Conservation (phyloP, 495 filamentous ascomycete species). For the Daldinia bambusicola region DNA sequence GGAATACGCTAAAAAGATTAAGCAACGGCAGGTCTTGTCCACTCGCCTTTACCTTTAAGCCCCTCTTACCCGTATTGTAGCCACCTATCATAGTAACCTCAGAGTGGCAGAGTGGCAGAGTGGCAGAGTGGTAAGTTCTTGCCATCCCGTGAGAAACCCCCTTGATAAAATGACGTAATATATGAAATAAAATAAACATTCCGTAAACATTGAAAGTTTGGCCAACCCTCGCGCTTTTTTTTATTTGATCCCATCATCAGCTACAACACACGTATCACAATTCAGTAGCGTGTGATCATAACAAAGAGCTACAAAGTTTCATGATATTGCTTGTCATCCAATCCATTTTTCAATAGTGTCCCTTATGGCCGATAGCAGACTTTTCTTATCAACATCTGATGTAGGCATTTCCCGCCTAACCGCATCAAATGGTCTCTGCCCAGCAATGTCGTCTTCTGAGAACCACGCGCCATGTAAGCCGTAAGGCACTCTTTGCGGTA, state of each 20-base stretch:
- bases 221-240: constrained; percentile 2
- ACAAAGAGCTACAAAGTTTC: background rate
- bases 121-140: background rate
- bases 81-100: background rate
- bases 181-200: too few species aligned
- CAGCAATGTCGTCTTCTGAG: constrained; percentile 61
- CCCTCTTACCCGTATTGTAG: background rate
- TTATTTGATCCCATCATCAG: background rate
- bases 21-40: background rate
- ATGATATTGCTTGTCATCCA: constrained; percentile 28
- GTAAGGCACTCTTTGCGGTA: constrained; percentile 74
- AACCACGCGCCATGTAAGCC: constrained; percentile 76
- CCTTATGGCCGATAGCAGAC: constrained; percentile 32
- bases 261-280: background rate
- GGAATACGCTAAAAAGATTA: constrained; percentile 25
- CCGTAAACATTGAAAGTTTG: background rate
- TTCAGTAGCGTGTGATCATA: background rate
- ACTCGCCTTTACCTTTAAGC: background rate
- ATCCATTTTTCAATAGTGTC: constrained; percentile 33
- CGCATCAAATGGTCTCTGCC: constrained; percentile 48
- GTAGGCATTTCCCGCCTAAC: constrained; percentile 32
- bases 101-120: background rate
- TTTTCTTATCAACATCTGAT: constrained; percentile 29
- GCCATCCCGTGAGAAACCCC: background rate
- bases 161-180: background rate